phyloP scores from a whole-genome alignment of 78 protist species.

The Chrysochromulina parva region DNA sequence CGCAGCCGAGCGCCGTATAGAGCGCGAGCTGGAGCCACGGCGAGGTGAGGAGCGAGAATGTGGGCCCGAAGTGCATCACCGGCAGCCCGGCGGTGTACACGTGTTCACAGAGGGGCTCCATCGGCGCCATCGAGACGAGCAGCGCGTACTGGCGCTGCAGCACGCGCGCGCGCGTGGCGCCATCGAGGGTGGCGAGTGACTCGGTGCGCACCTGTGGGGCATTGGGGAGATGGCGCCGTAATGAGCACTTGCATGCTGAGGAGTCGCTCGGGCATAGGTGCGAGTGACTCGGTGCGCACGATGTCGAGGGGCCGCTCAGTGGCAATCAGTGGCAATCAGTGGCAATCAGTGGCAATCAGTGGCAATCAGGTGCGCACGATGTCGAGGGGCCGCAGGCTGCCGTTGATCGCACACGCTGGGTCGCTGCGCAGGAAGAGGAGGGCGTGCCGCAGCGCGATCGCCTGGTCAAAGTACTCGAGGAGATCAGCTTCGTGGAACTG shows the following conservation, averaged over 20 bases:
- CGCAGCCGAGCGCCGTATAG: conserved; percentile 61
- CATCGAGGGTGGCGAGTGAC: conserved; percentile 19
- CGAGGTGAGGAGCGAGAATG: not conserved
- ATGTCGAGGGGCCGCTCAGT: conserved; percentile 5
- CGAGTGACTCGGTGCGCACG: conserved; percentile 34
- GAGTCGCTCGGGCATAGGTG: too few relatives aligned
- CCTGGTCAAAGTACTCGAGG: conserved; percentile 74
- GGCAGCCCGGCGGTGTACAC: not conserved
- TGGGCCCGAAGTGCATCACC: conserved; percentile 5
- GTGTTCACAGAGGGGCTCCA: conserved; percentile 72
- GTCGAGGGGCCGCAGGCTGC: not conserved
- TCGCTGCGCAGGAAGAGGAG: conserved; percentile 55
- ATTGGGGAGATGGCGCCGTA: too few relatives aligned
- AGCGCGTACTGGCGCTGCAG: conserved; percentile 63
- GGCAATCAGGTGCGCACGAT: not conserved
- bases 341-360: too few relatives aligned
- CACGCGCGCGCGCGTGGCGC: conserved; percentile 39
- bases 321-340: not conserved
- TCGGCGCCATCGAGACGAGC: conserved; percentile 86
- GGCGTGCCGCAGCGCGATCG: conserved; percentile 72
- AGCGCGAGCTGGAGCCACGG: conserved; percentile 80
- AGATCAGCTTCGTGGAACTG: conserved; percentile 76
- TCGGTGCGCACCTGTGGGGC: not conserved
- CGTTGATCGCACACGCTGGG: too few relatives aligned
- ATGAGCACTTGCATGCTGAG: too few relatives aligned